Evolutionary conservation across 352 stramenopile species (phyloP).

Genomic region (Phytophthora agathidicida): DNA sequence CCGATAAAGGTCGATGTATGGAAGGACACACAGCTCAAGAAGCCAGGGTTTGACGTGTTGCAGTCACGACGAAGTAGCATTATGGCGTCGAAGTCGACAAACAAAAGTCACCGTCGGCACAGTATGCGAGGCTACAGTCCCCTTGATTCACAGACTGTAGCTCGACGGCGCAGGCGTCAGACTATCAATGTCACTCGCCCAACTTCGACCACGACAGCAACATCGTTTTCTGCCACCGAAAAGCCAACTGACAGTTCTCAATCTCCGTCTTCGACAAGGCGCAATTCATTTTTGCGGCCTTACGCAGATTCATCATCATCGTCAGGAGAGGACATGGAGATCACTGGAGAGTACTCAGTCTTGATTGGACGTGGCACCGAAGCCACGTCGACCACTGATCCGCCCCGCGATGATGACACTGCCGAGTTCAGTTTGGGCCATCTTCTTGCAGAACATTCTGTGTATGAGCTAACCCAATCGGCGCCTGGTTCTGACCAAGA

Average conservation of each 20-base stretch:
- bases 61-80: slow-evolving; percentile 38
- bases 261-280: slow-evolving; percentile 8
- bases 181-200: slow-evolving; percentile 38
- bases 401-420: slow-evolving; percentile 51
- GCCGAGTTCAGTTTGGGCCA: slow-evolving; percentile 69
- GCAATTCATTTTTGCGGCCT: slow-evolving; percentile 62
- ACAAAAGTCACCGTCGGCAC: slow-evolving; percentile 53
- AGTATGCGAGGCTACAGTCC: slow-evolving; percentile 81
- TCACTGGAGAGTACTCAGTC: slow-evolving; percentile 78
- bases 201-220: slow-evolving; percentile 10
- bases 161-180: slow-evolving; percentile 52
- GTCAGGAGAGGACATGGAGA: slow-evolving; percentile 88
- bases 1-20: slow-evolving; percentile 29
- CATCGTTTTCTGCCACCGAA: slow-evolving; percentile 8
- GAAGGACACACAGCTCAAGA: slow-evolving; percentile 18
- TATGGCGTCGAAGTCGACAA: slow-evolving; percentile 29
- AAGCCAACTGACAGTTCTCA: slow-evolving; percentile 11
- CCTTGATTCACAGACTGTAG: slow-evolving; percentile 76
- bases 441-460: slow-evolving; percentile 58
- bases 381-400: slow-evolving; percentile 1
- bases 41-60: slow-evolving; percentile 34
- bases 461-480: slow-evolving; percentile 45
- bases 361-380: slow-evolving; percentile 18
- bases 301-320: slow-evolving; percentile 84
- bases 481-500: slow-evolving; percentile 28